Conservation (phyloP, 495 filamentous ascomycete genomes). For the Tetracladium setigerum region DNA sequence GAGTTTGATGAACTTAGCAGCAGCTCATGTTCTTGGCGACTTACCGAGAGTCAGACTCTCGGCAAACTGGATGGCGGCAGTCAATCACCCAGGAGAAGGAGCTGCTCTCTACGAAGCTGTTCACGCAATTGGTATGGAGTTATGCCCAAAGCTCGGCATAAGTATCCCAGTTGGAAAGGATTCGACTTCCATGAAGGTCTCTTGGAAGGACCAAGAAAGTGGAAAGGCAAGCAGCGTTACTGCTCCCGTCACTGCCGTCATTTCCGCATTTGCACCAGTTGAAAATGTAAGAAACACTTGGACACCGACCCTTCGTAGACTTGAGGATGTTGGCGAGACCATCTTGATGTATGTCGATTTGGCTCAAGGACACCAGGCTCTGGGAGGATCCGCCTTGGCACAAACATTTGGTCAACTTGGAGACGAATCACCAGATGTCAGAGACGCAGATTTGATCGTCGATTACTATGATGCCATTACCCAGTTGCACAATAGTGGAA, state of each 20-base stretch:
- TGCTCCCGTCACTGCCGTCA: conserved; percentile 80
- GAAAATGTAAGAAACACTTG: conserved; percentile 75
- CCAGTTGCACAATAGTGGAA: conserved; percentile 74
- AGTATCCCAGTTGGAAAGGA: conserved; percentile 96
- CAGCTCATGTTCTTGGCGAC: conserved; percentile 72
- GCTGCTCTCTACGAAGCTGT: conserved; percentile 93
- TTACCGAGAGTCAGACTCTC: conserved; percentile 76
- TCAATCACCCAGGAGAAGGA: conserved; percentile 87
- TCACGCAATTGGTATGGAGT: conserved; percentile 83
- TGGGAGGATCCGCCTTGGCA: conserved; percentile 89
- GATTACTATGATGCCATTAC: conserved; percentile 89
- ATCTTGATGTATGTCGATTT: conserved; percentile 89
- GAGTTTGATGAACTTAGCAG: conserved; percentile 84
- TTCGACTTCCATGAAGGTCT: conserved; percentile 97
- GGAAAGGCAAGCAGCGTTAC: conserved; percentile 75
- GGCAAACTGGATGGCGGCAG: conserved; percentile 98
- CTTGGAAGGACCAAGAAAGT: conserved; percentile 72
- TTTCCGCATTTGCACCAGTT: conserved; percentile 84
- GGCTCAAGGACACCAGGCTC: conserved; percentile 62
- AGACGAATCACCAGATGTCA: conserved; percentile 75
- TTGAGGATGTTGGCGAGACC: conserved; percentile 85
- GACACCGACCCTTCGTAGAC: conserved; percentile 79
- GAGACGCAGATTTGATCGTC: conserved; percentile 70
- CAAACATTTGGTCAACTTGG: conserved; percentile 89
- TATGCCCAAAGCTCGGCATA: conserved; percentile 72